Conservation (phyloP, 352 stramenopile genomes). For the Pythium scleroteichum region DNA sequence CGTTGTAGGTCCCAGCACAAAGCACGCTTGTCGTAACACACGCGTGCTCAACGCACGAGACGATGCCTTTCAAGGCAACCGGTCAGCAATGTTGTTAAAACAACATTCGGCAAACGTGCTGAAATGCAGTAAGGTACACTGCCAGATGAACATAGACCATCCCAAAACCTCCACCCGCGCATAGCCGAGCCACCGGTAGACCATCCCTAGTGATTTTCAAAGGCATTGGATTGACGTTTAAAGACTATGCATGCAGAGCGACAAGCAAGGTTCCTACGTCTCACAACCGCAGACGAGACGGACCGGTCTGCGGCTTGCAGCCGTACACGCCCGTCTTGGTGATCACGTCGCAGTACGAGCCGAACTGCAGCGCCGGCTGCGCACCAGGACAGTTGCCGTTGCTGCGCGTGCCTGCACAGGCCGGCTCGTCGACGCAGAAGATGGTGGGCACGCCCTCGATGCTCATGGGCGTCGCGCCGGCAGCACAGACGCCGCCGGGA, state of each 20-base stretch:
- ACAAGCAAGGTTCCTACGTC: not conserved
- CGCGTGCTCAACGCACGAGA: too few species aligned
- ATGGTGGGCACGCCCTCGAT: conserved; percentile 27
- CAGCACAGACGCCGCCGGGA: not conserved
- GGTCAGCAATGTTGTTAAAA: too few species aligned
- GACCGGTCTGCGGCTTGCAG: conserved; percentile 30
- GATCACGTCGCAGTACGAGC: conserved; percentile 46
- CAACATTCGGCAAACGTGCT: too few species aligned
- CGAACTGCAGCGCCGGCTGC: conserved; percentile 39
- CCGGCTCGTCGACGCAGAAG: conserved; percentile 43
- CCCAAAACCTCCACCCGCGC: too few species aligned
- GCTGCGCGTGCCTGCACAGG: conserved; percentile 33
- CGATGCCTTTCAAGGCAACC: too few species aligned
- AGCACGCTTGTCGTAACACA: too few species aligned
- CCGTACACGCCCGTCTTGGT: conserved; percentile 41
- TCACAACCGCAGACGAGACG: not conserved
- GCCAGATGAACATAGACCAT: too few species aligned
- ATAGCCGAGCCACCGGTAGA: too few species aligned
- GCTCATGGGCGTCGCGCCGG: conserved; percentile 19
- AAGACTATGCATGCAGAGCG: not conserved
- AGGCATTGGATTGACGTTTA: too few species aligned
- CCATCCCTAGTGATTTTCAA: too few species aligned
- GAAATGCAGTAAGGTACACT: too few species aligned
- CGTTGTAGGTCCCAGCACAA: too few species aligned
- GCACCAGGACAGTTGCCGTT: conserved; percentile 39